Conservation (phyloP, 2,329 filamentous ascomycete species). For the Botrytis hyacinthi region DNA sequence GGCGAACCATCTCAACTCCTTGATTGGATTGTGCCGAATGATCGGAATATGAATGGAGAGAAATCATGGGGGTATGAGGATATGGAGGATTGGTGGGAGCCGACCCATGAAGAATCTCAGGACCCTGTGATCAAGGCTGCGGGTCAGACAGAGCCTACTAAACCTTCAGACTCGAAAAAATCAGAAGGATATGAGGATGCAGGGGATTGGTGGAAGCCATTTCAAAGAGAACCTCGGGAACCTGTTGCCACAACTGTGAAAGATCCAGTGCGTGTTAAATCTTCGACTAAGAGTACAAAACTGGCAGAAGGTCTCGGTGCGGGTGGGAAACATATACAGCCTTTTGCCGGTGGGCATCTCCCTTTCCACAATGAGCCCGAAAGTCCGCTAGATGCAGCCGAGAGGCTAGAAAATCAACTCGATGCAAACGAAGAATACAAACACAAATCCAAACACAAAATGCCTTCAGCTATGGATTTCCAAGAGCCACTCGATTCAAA, state of each 20-base stretch:
- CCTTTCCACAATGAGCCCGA: not conserved
- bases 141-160: not conserved
- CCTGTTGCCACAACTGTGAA: not conserved
- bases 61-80: not conserved
- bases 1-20: not conserved
- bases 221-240: not conserved
- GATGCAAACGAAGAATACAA: not conserved
- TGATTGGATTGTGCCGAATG: not conserved
- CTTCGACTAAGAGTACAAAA: not conserved
- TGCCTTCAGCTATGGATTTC: too few species aligned
- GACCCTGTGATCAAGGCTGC: not conserved
- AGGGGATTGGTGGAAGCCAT: not conserved
- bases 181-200: not conserved
- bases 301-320: not conserved
- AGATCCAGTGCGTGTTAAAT: not conserved
- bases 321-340: not conserved
- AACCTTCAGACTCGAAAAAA: not conserved
- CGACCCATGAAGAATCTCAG: not conserved
- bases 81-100: not conserved
- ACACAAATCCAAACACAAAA: not conserved
- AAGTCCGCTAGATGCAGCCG: not conserved
- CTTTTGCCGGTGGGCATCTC: not conserved
- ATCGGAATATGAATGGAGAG: accelerated
- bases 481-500: not conserved
- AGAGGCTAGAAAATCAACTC: not conserved